Conservation (phyloP, 148 eudicot genomes). For the Suaeda aralocaspica region DNA sequence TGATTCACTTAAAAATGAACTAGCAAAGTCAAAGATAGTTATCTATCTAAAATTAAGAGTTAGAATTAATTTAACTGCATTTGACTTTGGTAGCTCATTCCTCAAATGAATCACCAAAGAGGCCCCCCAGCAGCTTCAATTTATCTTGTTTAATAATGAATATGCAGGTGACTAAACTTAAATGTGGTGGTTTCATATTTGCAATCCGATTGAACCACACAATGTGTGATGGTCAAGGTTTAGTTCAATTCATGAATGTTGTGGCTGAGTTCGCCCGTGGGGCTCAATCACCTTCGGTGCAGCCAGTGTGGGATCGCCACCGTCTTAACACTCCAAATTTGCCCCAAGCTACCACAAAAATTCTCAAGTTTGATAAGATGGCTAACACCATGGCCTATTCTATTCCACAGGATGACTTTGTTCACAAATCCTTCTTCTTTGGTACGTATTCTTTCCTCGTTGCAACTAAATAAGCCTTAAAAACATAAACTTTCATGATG, state of each 20-base stretch:
- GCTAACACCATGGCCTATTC: not conserved
- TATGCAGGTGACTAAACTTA: not conserved
- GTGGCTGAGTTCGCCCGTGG: slow-evolving; percentile 27
- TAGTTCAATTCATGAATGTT: slow-evolving; percentile 23
- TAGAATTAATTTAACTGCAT: too few relatives aligned
- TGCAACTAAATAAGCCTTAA: too few relatives aligned
- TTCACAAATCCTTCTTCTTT: slow-evolving; percentile 19
- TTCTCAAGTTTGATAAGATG: slow-evolving; percentile 12
- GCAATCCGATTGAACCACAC: not conserved
- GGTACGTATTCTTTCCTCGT: slow-evolving; percentile 6
- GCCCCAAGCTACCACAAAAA: slow-evolving; percentile 13
- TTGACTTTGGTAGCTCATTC: too few relatives aligned
- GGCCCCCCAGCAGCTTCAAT: too few relatives aligned
- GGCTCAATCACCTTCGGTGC: not conserved
- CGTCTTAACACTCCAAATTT: slow-evolving; percentile 24
- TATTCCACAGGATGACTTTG: slow-evolving; percentile 8
- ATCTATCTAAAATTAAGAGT: too few relatives aligned
- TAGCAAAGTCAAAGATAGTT: too few relatives aligned
- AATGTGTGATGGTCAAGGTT: not conserved
- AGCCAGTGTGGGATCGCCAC: slow-evolving; percentile 31
- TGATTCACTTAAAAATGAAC: too few relatives aligned
- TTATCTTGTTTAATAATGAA: too few relatives aligned
- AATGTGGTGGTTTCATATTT: slow-evolving; percentile 10
- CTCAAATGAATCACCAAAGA: too few relatives aligned
- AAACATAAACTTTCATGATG: too few relatives aligned